Evolutionary conservation across 23 red algal genomes (phyloP), one percentile per base, ranked within the genome.

Genomic region (Gracilaria domingensis): DNA sequence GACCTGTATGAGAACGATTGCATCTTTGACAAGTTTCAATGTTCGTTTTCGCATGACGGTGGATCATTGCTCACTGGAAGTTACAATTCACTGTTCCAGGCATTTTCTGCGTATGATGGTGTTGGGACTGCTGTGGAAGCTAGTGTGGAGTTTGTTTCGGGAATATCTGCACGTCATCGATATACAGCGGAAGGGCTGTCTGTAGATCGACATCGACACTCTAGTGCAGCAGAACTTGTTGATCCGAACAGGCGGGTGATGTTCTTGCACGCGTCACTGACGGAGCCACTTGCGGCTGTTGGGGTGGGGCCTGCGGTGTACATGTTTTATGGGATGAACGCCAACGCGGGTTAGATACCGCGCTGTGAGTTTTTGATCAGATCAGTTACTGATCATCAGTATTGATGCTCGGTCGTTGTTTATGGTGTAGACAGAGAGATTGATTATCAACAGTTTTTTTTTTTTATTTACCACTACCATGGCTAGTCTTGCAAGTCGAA

Each of bases 11-110:
- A 98, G 29, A 98, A 98, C 40, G 96, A 98, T 80, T 98, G 89
- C 83, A 98, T 98, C 65, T 98, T 98, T 87, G 96, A 98, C 93
- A 95, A 96, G 70, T 98, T 96, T 75, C 93, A 94, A 35, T 95
- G 96, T 56, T 74, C 89, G 34, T 98, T 98, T 81, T 88, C 86
- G 17, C 40, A 58, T 56, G 96, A 98, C 64, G 96, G 93, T 49
- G 76, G 83, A 25, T 93, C 90, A 23, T 30, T 98, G n/a, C 44
- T 98, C 1, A 98, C 96, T 30, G 96, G 96, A 54, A 90, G 83
- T 23, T 98, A 98, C 84, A 94, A 92, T 66, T 91, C 75, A 2
- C 66, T 86, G 34, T 89, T 96, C 87, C 91, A 94, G 28, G 55
- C 90, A 5, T 97, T 91, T 81, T 97, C 95, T 47, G 81, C 86